Base-by-base conservation (phyloP, 2,329 filamentous ascomycete genomes). In the Penicillium sp. region DNA sequence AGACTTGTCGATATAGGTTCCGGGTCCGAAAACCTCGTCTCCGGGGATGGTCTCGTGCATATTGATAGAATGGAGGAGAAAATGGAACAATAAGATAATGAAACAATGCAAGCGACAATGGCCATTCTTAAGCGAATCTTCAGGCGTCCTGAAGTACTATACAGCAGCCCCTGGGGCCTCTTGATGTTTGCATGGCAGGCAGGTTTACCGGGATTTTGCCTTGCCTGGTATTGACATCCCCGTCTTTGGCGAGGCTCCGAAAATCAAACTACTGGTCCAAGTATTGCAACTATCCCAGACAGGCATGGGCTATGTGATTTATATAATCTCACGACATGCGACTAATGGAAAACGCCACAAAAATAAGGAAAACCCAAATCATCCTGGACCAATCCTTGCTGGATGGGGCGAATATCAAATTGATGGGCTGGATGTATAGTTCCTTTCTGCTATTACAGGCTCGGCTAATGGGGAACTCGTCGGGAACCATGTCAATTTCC, bases 1-100 rank as follows among this genome's bases (percentile, higher is more conserved):
- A 4, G 58, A 53, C 34, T 65, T 69, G 61, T 77, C 76, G 18
- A 70, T 70, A 45, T 66, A 74, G 0, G 74, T 73, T 6, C 75
- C 75, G 2, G 75, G 74, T 4, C 76, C 75, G 54, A 77, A 78
- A 23, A 70, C 36, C 7, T 64, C 57, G 13, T 53, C 45, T 7
- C 64, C 61, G 11, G 57, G 40, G 2, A 59, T 36, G 8, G 60
- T 62, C 45, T 64, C 46, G 26, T 56, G 50, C 23, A 51, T 48
- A 35, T 29, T 56, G 14, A 27, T 3, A 42, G 3, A 6, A 32
- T 27, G n/a, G 11, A 34, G 3, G 9, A 23, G 26, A 13, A 14
- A n/a, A 35, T n/a, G 19, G 9, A 8, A 13, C 2, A 11, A 35
- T 7, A 7, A 7, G 7, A 32, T 3, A 29, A 47, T 7, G 10